Evolutionary conservation across 2,329 filamentous ascomycete genomes (phyloP), one percentile per base, ranked within the genome.

Genomic region (Tolypocladium ophioglossoides): DNA sequence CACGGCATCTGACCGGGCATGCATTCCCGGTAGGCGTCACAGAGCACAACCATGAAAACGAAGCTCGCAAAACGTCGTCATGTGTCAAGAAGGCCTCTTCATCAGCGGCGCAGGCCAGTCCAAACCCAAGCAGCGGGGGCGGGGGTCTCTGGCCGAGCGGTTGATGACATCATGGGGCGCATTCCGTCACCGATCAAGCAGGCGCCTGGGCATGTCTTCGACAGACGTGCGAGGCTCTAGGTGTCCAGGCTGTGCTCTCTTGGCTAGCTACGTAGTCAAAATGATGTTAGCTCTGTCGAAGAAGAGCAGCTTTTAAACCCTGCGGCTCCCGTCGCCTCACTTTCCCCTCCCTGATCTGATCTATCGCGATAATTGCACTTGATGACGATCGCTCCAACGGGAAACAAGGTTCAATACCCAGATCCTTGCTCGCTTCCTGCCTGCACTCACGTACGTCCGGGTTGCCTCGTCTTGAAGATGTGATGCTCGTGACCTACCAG

Each of bases 131-230:
- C 22, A 18, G 49, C 49, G 35, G 49, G n/a, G 48, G 50, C 34
- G 38, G 37, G 50, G 37, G 12, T 12, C 4, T 18, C 14, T 16
- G 20, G 40, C 41, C 14, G 22, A 14, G 18, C 24, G 9, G 18
- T 51, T 50, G 30, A 69, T 70, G 68, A 70, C 68, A 70, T 70
- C 68, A 70, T 65, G 55, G 44, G 24, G 54, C 59, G 60, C 64
- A 65, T 65, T 62, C 62, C 65, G 56, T 61, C 59, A 60, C 59
- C 60, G 57, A 12, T 32, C 24, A 14, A n/a, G 24, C 44, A 32
- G 34, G 7, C 18, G 44, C 27, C 18, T 8, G 11, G 27, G 4
- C 27, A 34, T 32, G 44, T 34, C 44, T n/a, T 20, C 44, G 27
- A 32, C 44, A 16, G 27, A 32, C 4, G 27, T n/a, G 27, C 40